Base-by-base conservation (phyloP, 2,329 filamentous ascomycete genomes). In the Hansfordia pulvinata region DNA sequence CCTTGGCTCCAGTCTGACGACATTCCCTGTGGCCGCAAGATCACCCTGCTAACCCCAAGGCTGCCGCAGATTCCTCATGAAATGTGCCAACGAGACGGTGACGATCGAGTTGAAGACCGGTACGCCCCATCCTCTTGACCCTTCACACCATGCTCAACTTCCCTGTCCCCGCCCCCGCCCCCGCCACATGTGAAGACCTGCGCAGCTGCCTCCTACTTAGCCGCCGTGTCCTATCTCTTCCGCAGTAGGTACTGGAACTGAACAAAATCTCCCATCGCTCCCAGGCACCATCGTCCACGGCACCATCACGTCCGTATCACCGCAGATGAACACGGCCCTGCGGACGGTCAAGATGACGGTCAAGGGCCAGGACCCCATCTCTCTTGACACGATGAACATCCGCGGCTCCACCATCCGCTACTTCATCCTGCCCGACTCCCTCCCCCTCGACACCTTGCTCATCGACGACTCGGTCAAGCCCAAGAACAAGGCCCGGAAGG, bases 401-500 rank as follows among this genome's bases (percentile, higher is more conserved):
- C 83, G 90, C 40, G 90, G 90, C 44, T 92, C 82, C 35, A 94
- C 86, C 12, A 92, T 98, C 53, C 76, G n/a, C 56, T 94, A 94
- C 60, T 88, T 81, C 53, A 93, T 98, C 52, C 77, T 98, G 8
- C 90, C 90, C 30, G 90, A 98, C 60, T 90, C 82, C 36, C 69
- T 98, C 45, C 88, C 88, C 20, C 70, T 98, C 38, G 90, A 98
- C 56, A 94, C 88, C 20, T 69, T 98, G 28, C 69, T 98, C 35
- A 85, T 98, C 42, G 90, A 98, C 53, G 90, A 98, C 58, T 76
- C 84, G 45, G 85, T 88, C 27, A 98, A 98, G 66, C 88, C 90
- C 34, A 96, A 96, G 79, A 98, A 98, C 63, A 98, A 98, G 75
- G 88, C 90, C 15, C 74, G 88, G 50, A 98, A 98, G 68, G 90